Evolutionary conservation across 2,329 filamentous ascomycete genomes (phyloP), one percentile per base, ranked within the genome.

Genomic region (Aspergillus felis): DNA sequence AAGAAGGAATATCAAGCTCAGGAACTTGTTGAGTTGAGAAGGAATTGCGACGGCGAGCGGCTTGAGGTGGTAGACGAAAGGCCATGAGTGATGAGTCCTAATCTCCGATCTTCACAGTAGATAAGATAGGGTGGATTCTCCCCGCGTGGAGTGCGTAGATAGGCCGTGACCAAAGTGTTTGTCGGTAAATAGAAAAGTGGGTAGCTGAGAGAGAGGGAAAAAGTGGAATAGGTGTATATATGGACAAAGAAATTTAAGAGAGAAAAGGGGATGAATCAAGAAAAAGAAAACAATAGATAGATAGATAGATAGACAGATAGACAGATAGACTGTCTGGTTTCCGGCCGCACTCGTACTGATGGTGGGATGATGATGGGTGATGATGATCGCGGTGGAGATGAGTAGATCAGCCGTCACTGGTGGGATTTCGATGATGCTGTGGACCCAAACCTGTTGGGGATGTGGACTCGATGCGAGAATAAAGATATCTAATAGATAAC

Each of bases 1-100:
- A 54, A 17, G 68, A 56, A 42, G 68, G 62, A 41, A 67, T 61
- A 41, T 73, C 66, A 25, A 73, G 63, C 2, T 60, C 48, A 24
- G 68, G 65, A n/a, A 64, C 61, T 8, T 61, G 64, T 53, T 65
- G 69, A 2, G 70, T 57, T 5, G 71, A 66, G 51, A 74, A 73
- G 27, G 72, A 71, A 24, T 68, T 69, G 57, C 68, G 69, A 55
- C 69, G 72, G 50, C 66, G 70, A 46, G 71, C 66, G 42, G 65
- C 69, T 56, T 75, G 74, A 7, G 71, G 67, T 59, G 74, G 74
- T 42, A 71, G 61, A 52, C 72, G 72, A 56, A 76, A 73, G 27
- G 74, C 74, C 74, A 76, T 76, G 50, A 22, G 58, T 60, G 46
- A 27, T 27, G 32, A 35, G n/a, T 20, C 41, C 8, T 51, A 59